Evolutionary conservation across 441 rosid species (phyloP), one percentile per base, ranked within the genome.

Genomic region (Isatis lusitanica): DNA sequence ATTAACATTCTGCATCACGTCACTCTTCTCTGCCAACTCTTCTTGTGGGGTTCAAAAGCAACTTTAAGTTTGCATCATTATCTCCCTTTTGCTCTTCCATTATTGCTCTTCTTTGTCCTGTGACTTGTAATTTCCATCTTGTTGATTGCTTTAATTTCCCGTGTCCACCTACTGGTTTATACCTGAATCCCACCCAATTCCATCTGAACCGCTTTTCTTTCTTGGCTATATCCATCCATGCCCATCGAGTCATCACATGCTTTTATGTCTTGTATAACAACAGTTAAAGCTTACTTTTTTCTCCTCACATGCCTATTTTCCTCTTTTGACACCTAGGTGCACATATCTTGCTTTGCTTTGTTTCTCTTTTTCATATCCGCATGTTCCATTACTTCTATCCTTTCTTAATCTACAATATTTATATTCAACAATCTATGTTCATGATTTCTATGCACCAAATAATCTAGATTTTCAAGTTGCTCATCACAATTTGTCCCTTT

Each of bases 321-420:
- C 55, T 58, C 73, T 66, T 66, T 50, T 74, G 77, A 66, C 66
- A 65, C 51, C 65, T 58, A n/a, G n/a, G n/a, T n/a, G n/a, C 52
- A 44, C 52, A 36, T 30, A 58, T 66, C 53, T 28, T 47, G 43
- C 39, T 52, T 24, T 3, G 1, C 3, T 26, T 63, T 53, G 15
- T 58, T 55, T 64, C n/a, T 7, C 3, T 38, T 24, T 35, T 8
- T 35, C 10, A 53, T 53, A 30, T 58, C 33, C 26, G 31, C 59
- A 42, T 64, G 33, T 38, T 56, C 36, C 24, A 2, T 26, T 26
- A 6, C 57, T 74, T 66, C 17, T 35, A 26, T 46, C 57, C 72
- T 36, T 28, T 24, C 9, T 17, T 56, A 28, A 35, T 47, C 59
- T 48, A 12, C 33, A n/a, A 13, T 21, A 21, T 56, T 18, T 8